Base-by-base conservation (phyloP, 768 basidiomycete species). In the Collybiopsis confluens region DNA sequence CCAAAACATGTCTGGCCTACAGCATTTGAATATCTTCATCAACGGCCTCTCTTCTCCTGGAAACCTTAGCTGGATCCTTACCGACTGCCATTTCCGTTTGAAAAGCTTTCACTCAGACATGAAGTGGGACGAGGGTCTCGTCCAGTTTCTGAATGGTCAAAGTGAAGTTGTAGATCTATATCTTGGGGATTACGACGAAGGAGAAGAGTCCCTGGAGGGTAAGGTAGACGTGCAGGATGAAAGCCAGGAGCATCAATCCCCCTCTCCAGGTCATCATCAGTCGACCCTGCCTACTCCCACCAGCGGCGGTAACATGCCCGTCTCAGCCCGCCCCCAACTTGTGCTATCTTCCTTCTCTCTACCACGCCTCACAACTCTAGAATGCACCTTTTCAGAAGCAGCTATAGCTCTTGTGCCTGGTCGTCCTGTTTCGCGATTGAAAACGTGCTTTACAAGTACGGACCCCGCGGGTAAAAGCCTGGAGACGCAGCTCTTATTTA, bases 361-460 rank as follows among this genome's bases (percentile, higher is more conserved):
- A 23, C 78, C 81, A 33, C 68, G 69, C 44, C 68, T 87, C 21
- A 70, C 77, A 4, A 75, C 69, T 23, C 64, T 88, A 38, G 83
- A 86, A 66, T 87, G 86, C 65, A 85, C 85, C 1, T 86, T 86
- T 64, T 68, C 78, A 16, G 84, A 84, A 65, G 86, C 84, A 1
- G 85, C 80, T 3, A 71, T 72, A 45, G 73, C 73, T 15, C 65
- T 87, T 9, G 74, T 80, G 20, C 83, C 85, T 1, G 72, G 72
- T 10, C 75, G 85, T 2, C 84, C 85, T 6, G 66, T 88, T 37
- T 74, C 78, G 1, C 78, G 77, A 51, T 72, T 88, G 54, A 87
- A 87, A 66, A 85, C 85, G 5, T 86, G 85, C 61, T 83, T 87
- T 64, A 85, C 85, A 21, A 71, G 72, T 48, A 70, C 78, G n/a